Percentiles rank a stretch among this genome's conserved stretches.
These are phyloP conservation scores for Ailanthus altissimus DNA, from an alignment of 345 rosid species.

Conservation along the genomic window DNA sequence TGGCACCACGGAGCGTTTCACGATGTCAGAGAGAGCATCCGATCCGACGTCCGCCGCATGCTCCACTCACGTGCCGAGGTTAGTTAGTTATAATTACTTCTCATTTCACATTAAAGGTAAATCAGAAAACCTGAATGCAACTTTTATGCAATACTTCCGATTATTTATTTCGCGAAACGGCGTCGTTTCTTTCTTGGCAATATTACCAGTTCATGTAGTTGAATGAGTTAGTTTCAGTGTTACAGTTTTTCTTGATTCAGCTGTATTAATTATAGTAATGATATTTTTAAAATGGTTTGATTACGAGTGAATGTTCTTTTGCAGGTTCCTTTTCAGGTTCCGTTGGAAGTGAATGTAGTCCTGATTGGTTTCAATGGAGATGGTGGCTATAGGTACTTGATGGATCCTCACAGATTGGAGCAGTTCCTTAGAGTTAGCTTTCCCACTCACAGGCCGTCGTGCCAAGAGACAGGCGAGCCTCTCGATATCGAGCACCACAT, in stretches of 20 bases:
- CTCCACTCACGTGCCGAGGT: conserved; percentile 99
- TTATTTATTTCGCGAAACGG: background rate
- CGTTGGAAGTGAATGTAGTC: conserved; percentile 87
- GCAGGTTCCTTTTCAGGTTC: conserved; percentile 99
- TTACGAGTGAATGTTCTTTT: background rate
- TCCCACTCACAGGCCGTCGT: conserved; percentile 76
- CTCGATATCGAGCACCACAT: conserved; percentile 91
- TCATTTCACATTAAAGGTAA: background rate
- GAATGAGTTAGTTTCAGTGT: background rate
- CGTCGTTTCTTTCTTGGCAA: background rate
- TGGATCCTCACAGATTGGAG: conserved; percentile 76
- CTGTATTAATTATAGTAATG: background rate
- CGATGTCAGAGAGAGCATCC: conserved; percentile 80
- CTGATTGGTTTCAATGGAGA: conserved; percentile 85
- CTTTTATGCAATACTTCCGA: too few relatives aligned
- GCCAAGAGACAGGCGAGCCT: conserved; percentile 88
- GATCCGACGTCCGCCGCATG: conserved; percentile 91
- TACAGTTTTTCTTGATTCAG: background rate
- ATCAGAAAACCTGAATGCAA: background rate
- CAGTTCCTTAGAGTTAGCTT: conserved; percentile 79
- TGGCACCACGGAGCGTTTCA: conserved; percentile 99
- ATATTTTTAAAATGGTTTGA: background rate
- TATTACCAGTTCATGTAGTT: background rate
- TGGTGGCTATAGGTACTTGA: conserved; percentile 77
- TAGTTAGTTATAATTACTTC: background rate